Evolutionary conservation across 495 filamentous ascomycete species (phyloP), one percentile per base, ranked within the genome.

Genomic region (Pseudoneurospora amorphoporcata): DNA sequence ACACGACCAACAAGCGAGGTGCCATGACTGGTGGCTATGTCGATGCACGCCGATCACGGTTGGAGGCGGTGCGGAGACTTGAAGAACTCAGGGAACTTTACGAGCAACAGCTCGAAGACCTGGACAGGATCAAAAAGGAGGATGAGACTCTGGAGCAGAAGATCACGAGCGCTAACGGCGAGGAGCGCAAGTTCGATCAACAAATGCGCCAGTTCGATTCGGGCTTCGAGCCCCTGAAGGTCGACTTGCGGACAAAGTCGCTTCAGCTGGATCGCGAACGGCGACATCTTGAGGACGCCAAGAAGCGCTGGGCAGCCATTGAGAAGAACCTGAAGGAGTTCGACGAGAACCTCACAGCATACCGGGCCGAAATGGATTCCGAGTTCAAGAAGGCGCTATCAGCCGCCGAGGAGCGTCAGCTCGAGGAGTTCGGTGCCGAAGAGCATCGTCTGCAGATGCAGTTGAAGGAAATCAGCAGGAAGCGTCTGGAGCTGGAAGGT

Each of bases 11-110:
- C 81, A 97, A 94, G 83, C 90, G 94, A 74, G 95, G 95, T 80
- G 95, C 94, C 2, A 88, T 98, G 83, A 97, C 92, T 37, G 95
- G 95, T 83, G 95, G 95, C 75, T 99, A 90, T 80, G 88, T 95
- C 47, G 95, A 99, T 78, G 87, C 91, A 2, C 88, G 91, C 35
- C 88, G 88, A 68, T 98, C 95, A 0, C 89, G 94, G 16, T 83
- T 98, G 14, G 91, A 96, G 72, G 93, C 92, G 40, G 91, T 97
- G 17, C 92, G 89, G 73, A 87, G 87, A n/a, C 86, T 93, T 38
- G 86, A 89, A 23, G 90, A 87, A 76, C 92, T 91, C 85, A 88
- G 93, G 37, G 89, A 91, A 45, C 87, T 91, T 77, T 92, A 86
- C 73, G 94, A 97, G 41, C 81, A 84, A 32, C 89, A 92, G 73